Base-by-base conservation (phyloP, 1,284 basidiomycete genomes). In the Trichosporon sp. region DNA sequence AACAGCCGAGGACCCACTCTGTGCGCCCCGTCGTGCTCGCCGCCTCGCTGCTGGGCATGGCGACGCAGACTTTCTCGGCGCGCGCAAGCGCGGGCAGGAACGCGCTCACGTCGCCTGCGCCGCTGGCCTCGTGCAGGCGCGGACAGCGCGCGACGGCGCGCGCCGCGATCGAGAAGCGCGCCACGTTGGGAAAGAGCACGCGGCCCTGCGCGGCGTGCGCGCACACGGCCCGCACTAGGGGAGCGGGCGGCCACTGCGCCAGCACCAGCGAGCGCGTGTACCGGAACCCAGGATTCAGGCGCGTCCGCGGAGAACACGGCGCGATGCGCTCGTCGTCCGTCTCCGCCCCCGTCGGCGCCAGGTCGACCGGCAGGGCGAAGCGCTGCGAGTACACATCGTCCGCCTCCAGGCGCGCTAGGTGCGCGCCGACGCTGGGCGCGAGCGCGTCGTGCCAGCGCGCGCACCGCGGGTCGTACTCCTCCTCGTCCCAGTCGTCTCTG, bases 121-220 rank as follows among this genome's bases (percentile, higher is more conserved):
- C 68, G 6, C 58, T 31, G 7, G 65, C 73, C 1, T 58, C 56
- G 56, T 31, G 18, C 15, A 58, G 56, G n/a, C 32, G 31, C 56
- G 56, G 56, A 31, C 56, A 60, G 3, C 56, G 56, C 15, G 56
- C 56, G 15, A 60, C 56, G 6, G 56, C 29, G 5, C 56, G 27
- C 1, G 56, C 56, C 1, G 21, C 5, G 56, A 60, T 60, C 3
- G 29, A 8, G 56, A 60, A 21, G 18, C 18, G 27, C 1, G 3
- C 3, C 11, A 21, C 56, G 56, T 31, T 60, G 27, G 56, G 56
- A 13, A 60, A 60, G 4, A 60, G 12, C 13, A n/a, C 27, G 31
- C 5, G 6, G 18, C 13, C 13, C 11, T 18, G 18, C 8, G 29
- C 29, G 18, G 27, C 13, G 13, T 18, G 18, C 8, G 29, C 29